phyloP scores from a whole-genome alignment of 768 basidiomycete species.

The Lactarius indigo region DNA sequence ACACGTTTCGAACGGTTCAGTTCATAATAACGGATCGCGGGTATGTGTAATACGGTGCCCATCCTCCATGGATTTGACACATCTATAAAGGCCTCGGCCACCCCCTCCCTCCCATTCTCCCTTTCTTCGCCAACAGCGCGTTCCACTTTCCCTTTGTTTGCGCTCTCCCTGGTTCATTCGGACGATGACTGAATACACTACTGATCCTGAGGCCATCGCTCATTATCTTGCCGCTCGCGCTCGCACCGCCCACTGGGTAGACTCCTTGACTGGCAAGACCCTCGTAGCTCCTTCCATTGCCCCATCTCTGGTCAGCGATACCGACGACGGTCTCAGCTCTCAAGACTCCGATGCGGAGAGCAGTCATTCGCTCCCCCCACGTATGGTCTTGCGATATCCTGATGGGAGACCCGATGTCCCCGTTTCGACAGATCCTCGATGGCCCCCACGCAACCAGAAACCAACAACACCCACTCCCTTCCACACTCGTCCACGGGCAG shows the following conservation, averaged over 20 bases:
- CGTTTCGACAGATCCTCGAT: conserved; percentile 4
- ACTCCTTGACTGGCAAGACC: conserved; percentile 34
- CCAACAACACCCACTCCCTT: not conserved
- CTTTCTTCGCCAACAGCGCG: conserved; percentile 21
- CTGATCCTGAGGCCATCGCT: conserved; percentile 54
- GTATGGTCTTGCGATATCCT: conserved; percentile 65
- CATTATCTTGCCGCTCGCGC: conserved; percentile 57
- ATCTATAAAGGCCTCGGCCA: conserved; percentile 22
- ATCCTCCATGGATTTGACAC: not conserved
- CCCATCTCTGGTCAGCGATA: conserved; percentile 29
- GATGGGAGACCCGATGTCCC: conserved; percentile 43
- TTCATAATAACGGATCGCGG: not conserved
- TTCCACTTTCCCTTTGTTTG: conserved; percentile 16
- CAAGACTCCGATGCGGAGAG: conserved; percentile 42
- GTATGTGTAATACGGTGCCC: not conserved
- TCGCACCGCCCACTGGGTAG: conserved; percentile 65
- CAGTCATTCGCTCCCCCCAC: conserved; percentile 54
- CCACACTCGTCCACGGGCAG: conserved; percentile 7
- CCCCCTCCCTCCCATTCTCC: conserved; percentile 20
- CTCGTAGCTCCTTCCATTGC: conserved; percentile 46
- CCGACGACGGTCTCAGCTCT: conserved; percentile 35
- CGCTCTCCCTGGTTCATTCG: not conserved
- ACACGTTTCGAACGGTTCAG: conserved; percentile 19
- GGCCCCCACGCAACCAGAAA: conserved; percentile 8
- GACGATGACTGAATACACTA: conserved; percentile 62